phyloP scores from a whole-genome alignment of 805 yeast species.

The Zygotorulaspora chibaensis region DNA sequence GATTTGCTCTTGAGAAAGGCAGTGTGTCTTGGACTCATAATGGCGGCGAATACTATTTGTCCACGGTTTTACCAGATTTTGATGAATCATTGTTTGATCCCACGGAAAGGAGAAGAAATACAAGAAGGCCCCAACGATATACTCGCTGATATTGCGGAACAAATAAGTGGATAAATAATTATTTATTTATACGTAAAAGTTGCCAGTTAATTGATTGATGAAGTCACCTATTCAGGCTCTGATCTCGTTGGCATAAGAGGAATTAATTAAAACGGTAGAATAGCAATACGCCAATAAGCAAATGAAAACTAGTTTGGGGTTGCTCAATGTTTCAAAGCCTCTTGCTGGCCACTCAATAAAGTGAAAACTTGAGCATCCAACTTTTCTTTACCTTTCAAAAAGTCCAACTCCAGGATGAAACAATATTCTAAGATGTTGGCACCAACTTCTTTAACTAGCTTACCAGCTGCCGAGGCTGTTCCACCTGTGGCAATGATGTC shows the following conservation, averaged over 20 bases:
- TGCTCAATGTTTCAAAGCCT: slow-evolving; percentile 35
- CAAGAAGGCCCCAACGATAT: slow-evolving; percentile 22
- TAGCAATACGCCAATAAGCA: not conserved
- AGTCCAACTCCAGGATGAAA: slow-evolving; percentile 91
- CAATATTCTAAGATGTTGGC: slow-evolving; percentile 75
- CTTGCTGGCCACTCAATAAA: slow-evolving; percentile 75
- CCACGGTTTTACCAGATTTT: slow-evolving; percentile 52
- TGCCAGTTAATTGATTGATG: not conserved
- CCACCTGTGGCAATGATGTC: slow-evolving; percentile 99
- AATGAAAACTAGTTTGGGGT: too few relatives aligned
- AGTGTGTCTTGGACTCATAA: slow-evolving; percentile 87
- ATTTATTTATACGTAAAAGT: not conserved
- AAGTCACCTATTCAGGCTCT: not conserved
- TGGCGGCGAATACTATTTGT: slow-evolving; percentile 71
- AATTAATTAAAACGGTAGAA: not conserved
- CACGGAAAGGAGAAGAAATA: slow-evolving; percentile 24
- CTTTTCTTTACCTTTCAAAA: slow-evolving; percentile 88
- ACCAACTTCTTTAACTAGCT: slow-evolving; percentile 61
- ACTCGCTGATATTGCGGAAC: slow-evolving; percentile 17
- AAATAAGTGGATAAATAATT: not conserved
- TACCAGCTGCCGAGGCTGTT: slow-evolving; percentile 90
- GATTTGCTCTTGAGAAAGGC: slow-evolving; percentile 57
- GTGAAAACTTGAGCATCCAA: slow-evolving; percentile 87
- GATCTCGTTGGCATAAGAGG: not conserved
- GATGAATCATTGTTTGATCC: slow-evolving; percentile 31